phyloP scores from a whole-genome alignment of 2,329 filamentous ascomycete genomes.

The Exophiala xenobiotica region DNA sequence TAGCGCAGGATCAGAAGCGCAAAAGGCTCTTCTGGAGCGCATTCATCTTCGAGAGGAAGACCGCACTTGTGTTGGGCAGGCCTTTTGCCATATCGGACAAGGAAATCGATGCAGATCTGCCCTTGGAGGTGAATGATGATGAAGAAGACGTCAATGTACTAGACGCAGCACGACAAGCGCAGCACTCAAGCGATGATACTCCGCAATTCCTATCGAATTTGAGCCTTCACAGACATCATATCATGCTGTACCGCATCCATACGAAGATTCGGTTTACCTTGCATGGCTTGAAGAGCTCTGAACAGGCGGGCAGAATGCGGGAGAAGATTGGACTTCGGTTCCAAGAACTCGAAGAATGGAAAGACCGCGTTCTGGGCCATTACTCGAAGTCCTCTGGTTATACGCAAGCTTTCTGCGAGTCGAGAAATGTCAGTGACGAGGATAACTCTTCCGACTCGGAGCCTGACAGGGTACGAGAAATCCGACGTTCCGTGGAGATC shows the following conservation, averaged over 20 bases:
- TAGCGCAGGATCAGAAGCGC: not conserved
- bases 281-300: conserved; percentile 2
- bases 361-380: conserved; percentile 4
- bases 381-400: conserved; percentile 1
- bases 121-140: conserved; percentile 6
- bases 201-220: not conserved
- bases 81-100: conserved; percentile 14
- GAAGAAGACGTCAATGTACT: not conserved
- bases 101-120: conserved; percentile 12
- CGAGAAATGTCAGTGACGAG: not conserved
- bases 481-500: not conserved
- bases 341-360: conserved; percentile 15
- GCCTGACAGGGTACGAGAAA: not conserved
- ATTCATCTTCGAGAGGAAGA: conserved; percentile 13
- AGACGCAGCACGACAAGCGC: not conserved
- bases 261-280: conserved; percentile 11
- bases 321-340: conserved; percentile 16
- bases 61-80: conserved; percentile 11
- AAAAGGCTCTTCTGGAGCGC: conserved; percentile 13
- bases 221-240: conserved; percentile 6
- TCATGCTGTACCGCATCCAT: conserved; percentile 12
- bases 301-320: not conserved
- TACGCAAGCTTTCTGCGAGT: not conserved
- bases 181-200: not conserved
- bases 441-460: not conserved